A percentile compares a stretch with the other conserved stretches of the same genome.
Conservation (phyloP, 176 grass and related monocot species). For the Ananas comosus region DNA sequence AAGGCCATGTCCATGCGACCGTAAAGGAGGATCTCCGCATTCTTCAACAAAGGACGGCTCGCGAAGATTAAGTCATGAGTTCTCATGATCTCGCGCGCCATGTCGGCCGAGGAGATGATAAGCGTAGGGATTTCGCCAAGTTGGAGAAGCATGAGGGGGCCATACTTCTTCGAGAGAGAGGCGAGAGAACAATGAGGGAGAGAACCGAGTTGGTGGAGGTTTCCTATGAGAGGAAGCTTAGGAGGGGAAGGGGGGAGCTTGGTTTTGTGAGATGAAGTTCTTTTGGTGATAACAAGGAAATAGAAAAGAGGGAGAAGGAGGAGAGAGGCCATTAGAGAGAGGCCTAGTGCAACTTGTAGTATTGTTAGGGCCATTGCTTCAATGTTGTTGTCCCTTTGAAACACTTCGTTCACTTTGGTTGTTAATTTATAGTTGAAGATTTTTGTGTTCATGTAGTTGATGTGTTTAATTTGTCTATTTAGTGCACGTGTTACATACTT, state of each 20-base stretch:
- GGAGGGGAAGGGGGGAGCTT: slow-evolving; percentile 21
- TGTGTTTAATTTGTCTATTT: too few relatives aligned
- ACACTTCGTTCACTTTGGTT: neutral
- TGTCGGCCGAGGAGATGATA: slow-evolving; percentile 33
- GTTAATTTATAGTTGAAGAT: too few relatives aligned
- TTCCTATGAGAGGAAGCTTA: slow-evolving; percentile 45
- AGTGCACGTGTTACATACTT: too few relatives aligned
- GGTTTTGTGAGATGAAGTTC: neutral
- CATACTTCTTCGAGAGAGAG: slow-evolving; percentile 16
- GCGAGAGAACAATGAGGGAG: slow-evolving; percentile 24
- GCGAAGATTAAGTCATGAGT: slow-evolving; percentile 49
- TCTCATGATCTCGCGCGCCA: slow-evolving; percentile 51
- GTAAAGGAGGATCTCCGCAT: slow-evolving; percentile 21
- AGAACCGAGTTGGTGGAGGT: slow-evolving; percentile 39
- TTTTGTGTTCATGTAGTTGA: too few relatives aligned
- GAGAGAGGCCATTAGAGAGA: neutral
- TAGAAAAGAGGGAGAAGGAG: neutral
- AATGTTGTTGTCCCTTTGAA: neutral
- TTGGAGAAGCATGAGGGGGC: slow-evolving; percentile 50
- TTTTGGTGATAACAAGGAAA: neutral
- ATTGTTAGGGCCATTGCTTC: neutral
- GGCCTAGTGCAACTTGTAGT: neutral
- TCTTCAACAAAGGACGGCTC: slow-evolving; percentile 18
- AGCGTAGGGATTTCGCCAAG: slow-evolving; percentile 40
- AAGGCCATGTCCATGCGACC: slow-evolving; percentile 37